These are phyloP conservation scores for Taiozyma onychis DNA, from an alignment of 1,139 yeast species.

Conservation along the genomic window DNA sequence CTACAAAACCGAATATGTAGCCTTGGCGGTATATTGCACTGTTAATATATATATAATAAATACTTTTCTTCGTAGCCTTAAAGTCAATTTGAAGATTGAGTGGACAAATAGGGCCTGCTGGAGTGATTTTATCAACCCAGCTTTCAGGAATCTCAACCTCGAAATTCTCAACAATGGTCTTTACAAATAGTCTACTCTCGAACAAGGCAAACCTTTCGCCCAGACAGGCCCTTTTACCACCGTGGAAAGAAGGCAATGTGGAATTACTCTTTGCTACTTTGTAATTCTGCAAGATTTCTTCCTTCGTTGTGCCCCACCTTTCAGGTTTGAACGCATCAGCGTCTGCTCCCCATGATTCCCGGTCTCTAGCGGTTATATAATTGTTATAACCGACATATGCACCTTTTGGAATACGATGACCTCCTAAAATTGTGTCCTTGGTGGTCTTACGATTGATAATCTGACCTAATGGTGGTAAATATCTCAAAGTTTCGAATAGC, in stretches of 20 bases:
- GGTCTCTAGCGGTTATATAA: conserved; percentile 49
- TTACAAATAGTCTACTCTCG: conserved; percentile 38
- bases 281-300: conserved; percentile 36
- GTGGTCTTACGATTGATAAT: conserved; percentile 48
- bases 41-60: no score
- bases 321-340: conserved; percentile 45
- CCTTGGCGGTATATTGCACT: no score
- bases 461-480: conserved; percentile 55
- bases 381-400: conserved; percentile 54
- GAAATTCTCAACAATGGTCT: conserved; percentile 33
- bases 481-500: conserved; percentile 46
- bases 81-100: conserved; percentile 19
- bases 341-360: conserved; percentile 42
- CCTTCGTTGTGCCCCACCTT: conserved; percentile 47
- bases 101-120: conserved; percentile 39
- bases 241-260: conserved; percentile 52
- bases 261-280: conserved; percentile 39
- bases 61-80: not conserved
- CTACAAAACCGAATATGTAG: no score
- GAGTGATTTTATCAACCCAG: conserved; percentile 50
- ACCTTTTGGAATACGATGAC: conserved; percentile 43
- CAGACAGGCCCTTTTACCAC: conserved; percentile 54
- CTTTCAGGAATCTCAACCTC: conserved; percentile 33
- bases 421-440: conserved; percentile 34
- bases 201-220: conserved; percentile 55